phyloP scores from a whole-genome alignment of 345 rosid species.

The Camelina sativa region DNA sequence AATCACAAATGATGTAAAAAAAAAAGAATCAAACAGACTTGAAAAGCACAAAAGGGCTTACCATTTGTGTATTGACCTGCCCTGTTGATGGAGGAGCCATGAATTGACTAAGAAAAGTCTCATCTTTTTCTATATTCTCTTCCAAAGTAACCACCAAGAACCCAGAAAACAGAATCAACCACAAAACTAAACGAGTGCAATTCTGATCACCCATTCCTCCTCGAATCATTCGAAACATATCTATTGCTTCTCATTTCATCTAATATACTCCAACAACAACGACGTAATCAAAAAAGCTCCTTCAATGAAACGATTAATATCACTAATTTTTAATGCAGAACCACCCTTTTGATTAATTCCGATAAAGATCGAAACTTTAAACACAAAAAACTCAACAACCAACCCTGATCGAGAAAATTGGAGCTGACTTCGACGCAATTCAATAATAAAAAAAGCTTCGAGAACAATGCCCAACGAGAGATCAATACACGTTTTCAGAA shows the following conservation, averaged over 20 bases:
- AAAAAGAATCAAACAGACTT: conserved; percentile 2
- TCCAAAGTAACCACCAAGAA: conserved; percentile 48
- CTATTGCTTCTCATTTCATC: conserved; percentile 51
- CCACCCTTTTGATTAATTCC: conserved; percentile 15
- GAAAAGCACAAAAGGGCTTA: conserved; percentile 42
- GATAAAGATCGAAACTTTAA: conserved; percentile 41
- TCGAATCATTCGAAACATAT: conserved; percentile 37
- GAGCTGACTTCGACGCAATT: conserved; percentile 39
- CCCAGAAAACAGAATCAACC: conserved; percentile 49
- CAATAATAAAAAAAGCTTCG: conserved; percentile 12
- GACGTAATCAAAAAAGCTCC: neutral
- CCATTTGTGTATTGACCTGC: conserved; percentile 58
- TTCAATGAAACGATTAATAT: neutral
- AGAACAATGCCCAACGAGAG: conserved; percentile 23
- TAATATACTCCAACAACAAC: neutral
- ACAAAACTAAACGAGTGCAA: conserved; percentile 38
- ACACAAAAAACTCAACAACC: conserved; percentile 27
- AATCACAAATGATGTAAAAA: neutral
- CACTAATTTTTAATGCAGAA: conserved; percentile 6
- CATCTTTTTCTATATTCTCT: conserved; percentile 48
- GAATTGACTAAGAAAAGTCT: conserved; percentile 48
- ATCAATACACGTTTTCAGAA: conserved; percentile 21
- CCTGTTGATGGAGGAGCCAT: conserved; percentile 59
- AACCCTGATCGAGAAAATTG: conserved; percentile 31
- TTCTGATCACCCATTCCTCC: conserved; percentile 46